These are phyloP conservation scores for Silene conica DNA, from an alignment of 148 eudicot genomes.

Conservation along the genomic window DNA sequence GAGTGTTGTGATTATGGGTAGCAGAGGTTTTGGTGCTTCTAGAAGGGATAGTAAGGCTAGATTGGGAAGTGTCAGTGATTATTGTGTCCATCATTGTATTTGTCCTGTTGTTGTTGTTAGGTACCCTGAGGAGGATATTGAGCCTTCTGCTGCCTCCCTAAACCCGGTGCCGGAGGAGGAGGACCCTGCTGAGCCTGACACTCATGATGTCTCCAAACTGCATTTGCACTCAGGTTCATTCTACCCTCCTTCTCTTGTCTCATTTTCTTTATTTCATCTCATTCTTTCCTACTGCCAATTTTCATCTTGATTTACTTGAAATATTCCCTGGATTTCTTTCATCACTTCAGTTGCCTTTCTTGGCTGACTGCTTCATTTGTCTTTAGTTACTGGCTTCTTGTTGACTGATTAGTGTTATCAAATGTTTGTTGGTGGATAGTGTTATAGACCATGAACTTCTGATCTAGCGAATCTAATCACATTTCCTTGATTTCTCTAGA, in stretches of 20 bases:
- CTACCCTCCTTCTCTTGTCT: neutral
- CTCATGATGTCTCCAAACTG: neutral
- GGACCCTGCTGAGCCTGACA: neutral
- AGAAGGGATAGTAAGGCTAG: conserved; percentile 30
- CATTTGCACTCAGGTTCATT: conserved; percentile 19
- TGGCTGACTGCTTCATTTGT: too few relatives aligned
- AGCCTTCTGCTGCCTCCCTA: conserved; percentile 12
- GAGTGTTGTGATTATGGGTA: conserved; percentile 61
- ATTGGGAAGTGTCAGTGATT: conserved; percentile 72
- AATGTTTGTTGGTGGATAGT: too few relatives aligned
- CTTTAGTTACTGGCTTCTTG: too few relatives aligned
- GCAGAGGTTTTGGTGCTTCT: conserved; percentile 56
- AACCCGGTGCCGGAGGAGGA: conserved; percentile 35
- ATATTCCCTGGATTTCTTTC: too few relatives aligned
- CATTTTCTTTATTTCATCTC: neutral
- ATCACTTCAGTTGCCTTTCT: too few relatives aligned
- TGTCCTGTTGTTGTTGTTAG: conserved; percentile 71
- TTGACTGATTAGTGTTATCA: too few relatives aligned
- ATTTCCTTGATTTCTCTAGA: too few relatives aligned
- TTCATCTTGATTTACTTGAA: too few relatives aligned
- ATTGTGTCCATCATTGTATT: conserved; percentile 62
- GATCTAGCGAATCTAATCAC: too few relatives aligned
- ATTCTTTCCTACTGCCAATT: too few relatives aligned
- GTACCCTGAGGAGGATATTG: conserved; percentile 29
- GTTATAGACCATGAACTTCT: too few relatives aligned